These are phyloP conservation scores for Plantago coronopus DNA, from an alignment of 305 asterid genomes.

Conservation along the genomic window DNA sequence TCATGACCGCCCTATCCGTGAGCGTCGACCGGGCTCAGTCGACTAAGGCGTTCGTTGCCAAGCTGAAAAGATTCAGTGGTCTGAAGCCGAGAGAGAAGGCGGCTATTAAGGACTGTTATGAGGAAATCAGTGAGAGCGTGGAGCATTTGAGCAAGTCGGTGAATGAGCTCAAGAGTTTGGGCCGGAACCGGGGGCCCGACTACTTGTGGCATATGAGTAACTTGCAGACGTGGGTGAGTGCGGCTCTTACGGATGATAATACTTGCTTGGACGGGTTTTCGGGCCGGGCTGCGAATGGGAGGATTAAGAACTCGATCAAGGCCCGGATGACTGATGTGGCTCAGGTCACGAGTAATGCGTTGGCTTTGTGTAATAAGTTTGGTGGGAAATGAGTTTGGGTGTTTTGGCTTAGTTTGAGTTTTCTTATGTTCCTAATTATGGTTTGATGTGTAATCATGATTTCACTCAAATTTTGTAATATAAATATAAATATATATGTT, in stretches of 20 bases:
- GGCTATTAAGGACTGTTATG: slow-evolving; percentile 42
- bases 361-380: slow-evolving; percentile 63
- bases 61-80: slow-evolving; percentile 43
- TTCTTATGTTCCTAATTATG: no score
- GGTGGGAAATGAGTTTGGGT: slow-evolving; percentile 32
- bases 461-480: slow-evolving; percentile 12
- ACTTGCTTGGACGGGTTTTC: slow-evolving; percentile 75
- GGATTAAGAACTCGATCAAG: slow-evolving; percentile 46
- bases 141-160: slow-evolving; percentile 49
- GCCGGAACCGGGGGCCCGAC: slow-evolving; percentile 40
- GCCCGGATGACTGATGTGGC: slow-evolving; percentile 53
- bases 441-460: slow-evolving; percentile 1
- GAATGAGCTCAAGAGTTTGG: slow-evolving; percentile 52
- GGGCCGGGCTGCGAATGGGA: slow-evolving; percentile 53
- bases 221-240: slow-evolving; percentile 89
- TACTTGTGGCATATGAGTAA: slow-evolving; percentile 68
- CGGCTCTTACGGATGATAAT: slow-evolving; percentile 60
- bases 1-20: slow-evolving; percentile 53
- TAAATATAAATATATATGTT: no score
- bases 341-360: slow-evolving; percentile 81
- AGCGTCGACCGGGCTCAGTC: slow-evolving; percentile 50
- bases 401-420: no score
- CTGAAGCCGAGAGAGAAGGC: slow-evolving; percentile 47
- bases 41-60: slow-evolving; percentile 38
- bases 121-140: slow-evolving; percentile 36